Conservation (phyloP, 306 rosid genomes). For the Vicia sativa region DNA sequence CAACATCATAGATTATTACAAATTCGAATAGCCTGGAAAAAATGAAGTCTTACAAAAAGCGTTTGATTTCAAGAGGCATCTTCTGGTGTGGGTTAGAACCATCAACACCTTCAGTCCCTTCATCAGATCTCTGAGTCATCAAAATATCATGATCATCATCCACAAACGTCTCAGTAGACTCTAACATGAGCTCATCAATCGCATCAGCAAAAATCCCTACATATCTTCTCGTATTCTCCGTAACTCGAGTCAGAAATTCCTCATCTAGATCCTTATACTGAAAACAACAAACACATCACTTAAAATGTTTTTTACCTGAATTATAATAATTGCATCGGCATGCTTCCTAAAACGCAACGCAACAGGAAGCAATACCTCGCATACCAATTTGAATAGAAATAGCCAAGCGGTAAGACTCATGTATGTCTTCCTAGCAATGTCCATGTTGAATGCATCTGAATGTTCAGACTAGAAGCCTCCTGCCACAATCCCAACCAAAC, state of each 20-base stretch:
- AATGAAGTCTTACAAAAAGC: slow-evolving; percentile 76
- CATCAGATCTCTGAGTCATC: slow-evolving; percentile 95
- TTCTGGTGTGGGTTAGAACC: slow-evolving; percentile 79
- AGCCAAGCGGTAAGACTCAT: no score
- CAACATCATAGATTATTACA: slow-evolving; percentile 2
- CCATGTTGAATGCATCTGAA: no score
- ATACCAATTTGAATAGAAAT: no score
- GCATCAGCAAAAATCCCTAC: slow-evolving; percentile 78
- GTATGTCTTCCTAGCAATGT: no score
- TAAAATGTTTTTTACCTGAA: no score
- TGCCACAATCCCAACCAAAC: no score
- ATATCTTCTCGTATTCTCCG: slow-evolving; percentile 83
- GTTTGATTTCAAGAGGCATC: slow-evolving; percentile 95
- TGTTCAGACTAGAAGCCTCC: no score
- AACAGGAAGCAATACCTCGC: no score
- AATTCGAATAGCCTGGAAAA: background rate
- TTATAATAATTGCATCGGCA: no score
- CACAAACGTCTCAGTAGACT: slow-evolving; percentile 73
- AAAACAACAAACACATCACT: no score
- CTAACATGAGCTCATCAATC: slow-evolving; percentile 84
- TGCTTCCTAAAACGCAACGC: no score
- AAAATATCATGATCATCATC: slow-evolving; percentile 95
- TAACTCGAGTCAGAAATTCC: slow-evolving; percentile 80
- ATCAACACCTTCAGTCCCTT: slow-evolving; percentile 71
- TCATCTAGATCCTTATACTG: slow-evolving; percentile 78